Percentiles rank a stretch among this genome's conserved stretches.
Evolutionary conservation across 2,329 filamentous ascomycete species (phyloP).

Genomic region (Ceratocystis smalleyi): DNA sequence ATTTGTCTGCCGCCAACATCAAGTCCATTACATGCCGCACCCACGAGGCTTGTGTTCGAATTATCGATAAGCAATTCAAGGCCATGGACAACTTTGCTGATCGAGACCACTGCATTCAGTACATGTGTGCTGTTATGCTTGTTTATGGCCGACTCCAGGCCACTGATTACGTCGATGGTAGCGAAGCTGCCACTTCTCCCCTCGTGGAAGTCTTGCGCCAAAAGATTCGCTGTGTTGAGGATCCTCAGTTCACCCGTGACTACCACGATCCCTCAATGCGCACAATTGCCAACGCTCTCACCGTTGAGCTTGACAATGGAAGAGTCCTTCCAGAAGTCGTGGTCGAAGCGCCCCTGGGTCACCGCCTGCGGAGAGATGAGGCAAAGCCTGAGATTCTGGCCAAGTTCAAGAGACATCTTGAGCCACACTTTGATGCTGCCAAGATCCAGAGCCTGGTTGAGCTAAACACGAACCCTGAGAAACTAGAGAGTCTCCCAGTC

Average conservation of each 20-base stretch:
- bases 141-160: constrained; percentile 87
- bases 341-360: constrained; percentile 86
- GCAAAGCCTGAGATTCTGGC: constrained; percentile 92
- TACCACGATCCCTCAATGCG: constrained; percentile 90
- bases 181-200: constrained; percentile 77
- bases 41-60: constrained; percentile 94
- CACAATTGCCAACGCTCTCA: constrained; percentile 93
- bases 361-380: constrained; percentile 81
- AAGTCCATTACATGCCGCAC: constrained; percentile 87
- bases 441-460: constrained; percentile 69
- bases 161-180: constrained; percentile 81
- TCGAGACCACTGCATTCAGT: constrained; percentile 98
- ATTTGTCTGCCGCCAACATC: constrained; percentile 88
- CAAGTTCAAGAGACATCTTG: constrained; percentile 89
- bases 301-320: constrained; percentile 86
- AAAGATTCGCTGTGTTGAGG: constrained; percentile 92
- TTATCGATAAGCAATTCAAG: constrained; percentile 99
- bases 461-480: constrained; percentile 58
- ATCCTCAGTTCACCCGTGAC: constrained; percentile 82
- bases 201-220: constrained; percentile 83
- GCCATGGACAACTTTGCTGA: constrained; percentile 99
- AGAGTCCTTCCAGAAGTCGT: constrained; percentile 80
- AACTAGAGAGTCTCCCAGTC: constrained; percentile 64
- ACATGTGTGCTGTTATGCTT: constrained; percentile 96
- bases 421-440: constrained; percentile 61